Evolutionary conservation across 2,329 filamentous ascomycete species (phyloP).

Genomic region (Onygenales sp.): DNA sequence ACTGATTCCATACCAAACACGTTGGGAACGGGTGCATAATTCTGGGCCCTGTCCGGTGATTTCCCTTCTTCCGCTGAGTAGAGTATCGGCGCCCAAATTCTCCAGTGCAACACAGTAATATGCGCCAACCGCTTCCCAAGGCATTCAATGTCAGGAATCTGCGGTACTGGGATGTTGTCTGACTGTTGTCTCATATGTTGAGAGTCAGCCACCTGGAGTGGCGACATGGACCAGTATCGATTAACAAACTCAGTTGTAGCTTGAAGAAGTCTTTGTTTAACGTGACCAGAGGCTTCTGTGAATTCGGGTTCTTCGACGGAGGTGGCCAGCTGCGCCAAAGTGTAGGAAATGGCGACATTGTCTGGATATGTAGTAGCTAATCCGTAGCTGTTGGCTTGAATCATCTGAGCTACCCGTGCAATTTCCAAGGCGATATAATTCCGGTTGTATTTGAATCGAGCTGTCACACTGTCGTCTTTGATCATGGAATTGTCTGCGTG

Average conservation of each 20-base stretch:
- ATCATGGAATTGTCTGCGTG: constrained; percentile 19
- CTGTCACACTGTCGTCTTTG: background rate
- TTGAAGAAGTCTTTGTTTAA: constrained; percentile 24
- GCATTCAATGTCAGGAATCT: constrained; percentile 17
- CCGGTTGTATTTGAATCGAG: constrained; percentile 16
- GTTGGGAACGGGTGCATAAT: background rate
- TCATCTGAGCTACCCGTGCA: constrained; percentile 20
- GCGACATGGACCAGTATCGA: constrained; percentile 31
- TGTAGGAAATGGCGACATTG: constrained; percentile 23
- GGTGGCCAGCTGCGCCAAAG: constrained; percentile 24
- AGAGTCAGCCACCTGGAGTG: constrained; percentile 34
- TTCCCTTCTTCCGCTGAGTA: constrained; percentile 39
- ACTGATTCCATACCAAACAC: background rate
- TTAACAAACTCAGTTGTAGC: constrained; percentile 24
- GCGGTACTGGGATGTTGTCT: constrained; percentile 7
- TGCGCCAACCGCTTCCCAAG: constrained; percentile 73
- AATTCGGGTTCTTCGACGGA: constrained; percentile 25
- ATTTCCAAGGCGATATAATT: constrained; percentile 34
- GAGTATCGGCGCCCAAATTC: constrained; percentile 70
- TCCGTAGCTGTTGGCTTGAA: constrained; percentile 7
- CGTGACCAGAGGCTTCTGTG: constrained; percentile 14
- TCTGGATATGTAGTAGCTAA: constrained; percentile 16
- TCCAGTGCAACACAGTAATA: constrained; percentile 78
- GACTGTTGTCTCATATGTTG: constrained; percentile 23
- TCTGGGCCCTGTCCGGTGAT: background rate